Evolutionary conservation across 371 early-diverging fungal species (phyloP).

Genomic region (Mortierella sp.): DNA sequence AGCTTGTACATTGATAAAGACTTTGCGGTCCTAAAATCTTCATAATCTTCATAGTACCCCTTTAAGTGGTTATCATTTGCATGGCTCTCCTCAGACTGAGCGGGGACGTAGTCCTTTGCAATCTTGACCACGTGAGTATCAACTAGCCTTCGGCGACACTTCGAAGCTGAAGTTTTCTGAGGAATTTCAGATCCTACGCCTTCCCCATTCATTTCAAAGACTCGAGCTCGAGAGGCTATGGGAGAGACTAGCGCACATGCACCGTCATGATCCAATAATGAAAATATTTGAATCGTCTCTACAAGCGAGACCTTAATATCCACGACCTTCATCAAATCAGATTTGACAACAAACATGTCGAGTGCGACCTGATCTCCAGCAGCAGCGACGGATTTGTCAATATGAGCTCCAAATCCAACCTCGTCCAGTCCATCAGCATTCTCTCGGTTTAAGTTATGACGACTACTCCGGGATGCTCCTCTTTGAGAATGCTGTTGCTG

Average conservation of each 20-base stretch:
- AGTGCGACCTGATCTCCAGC: slow-evolving; percentile 47
- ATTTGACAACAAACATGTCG: slow-evolving; percentile 54
- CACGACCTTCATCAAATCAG: slow-evolving; percentile 48
- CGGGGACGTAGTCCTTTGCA: slow-evolving; percentile 51
- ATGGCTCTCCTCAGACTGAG: slow-evolving; percentile 45
- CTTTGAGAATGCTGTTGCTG: neutral
- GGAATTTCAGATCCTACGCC: neutral
- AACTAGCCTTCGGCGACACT: slow-evolving; percentile 15
- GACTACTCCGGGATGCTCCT: neutral
- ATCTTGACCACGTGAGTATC: slow-evolving; percentile 50
- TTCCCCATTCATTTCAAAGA: neutral
- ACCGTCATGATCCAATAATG: slow-evolving; percentile 18
- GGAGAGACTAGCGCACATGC: slow-evolving; percentile 2
- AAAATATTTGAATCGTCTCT: slow-evolving; percentile 42
- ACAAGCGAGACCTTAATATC: slow-evolving; percentile 56
- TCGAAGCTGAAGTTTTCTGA: neutral
- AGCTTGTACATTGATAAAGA: slow-evolving; percentile 49
- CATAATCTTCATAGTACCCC: slow-evolving; percentile 53
- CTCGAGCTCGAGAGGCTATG: neutral
- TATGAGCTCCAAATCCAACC: slow-evolving; percentile 53
- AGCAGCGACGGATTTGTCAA: slow-evolving; percentile 52
- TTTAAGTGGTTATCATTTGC: slow-evolving; percentile 52
- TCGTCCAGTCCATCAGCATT: slow-evolving; percentile 37
- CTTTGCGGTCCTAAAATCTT: slow-evolving; percentile 41
- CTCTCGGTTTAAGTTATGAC: neutral